Conservation (phyloP, 169 alveolate genomes). For the Plasmodium berghei region DNA sequence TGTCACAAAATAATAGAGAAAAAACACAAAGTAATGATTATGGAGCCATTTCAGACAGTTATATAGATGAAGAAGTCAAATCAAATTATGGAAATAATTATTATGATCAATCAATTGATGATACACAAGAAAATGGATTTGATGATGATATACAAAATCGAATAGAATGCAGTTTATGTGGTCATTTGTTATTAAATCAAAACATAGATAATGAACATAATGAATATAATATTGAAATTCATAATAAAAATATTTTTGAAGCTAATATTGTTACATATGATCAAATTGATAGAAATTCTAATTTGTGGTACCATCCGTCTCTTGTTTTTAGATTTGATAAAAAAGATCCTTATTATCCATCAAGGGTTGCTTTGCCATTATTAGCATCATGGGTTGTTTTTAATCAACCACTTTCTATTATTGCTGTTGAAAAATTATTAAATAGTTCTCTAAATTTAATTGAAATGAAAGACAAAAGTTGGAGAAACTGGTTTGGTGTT, state of each 20-base stretch:
- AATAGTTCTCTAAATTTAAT: conserved; percentile 56
- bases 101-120: conserved; percentile 31
- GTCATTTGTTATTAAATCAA: conserved; percentile 85
- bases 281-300: conserved; percentile 89
- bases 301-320: conserved; percentile 92
- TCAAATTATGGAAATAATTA: conserved; percentile 34
- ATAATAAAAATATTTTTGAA: conserved; percentile 79
- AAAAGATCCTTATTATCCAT: conserved; percentile 92
- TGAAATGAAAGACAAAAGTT: conserved; percentile 64
- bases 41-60: background rate
- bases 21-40: no score
- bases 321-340: conserved; percentile 91
- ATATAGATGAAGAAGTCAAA: conserved; percentile 9
- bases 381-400: conserved; percentile 91
- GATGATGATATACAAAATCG: conserved; percentile 72
- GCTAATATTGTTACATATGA: conserved; percentile 86
- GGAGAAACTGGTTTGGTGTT: conserved; percentile 77
- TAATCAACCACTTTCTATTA: conserved; percentile 90
- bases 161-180: conserved; percentile 85
- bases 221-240: conserved; percentile 73
- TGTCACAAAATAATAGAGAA: background rate
- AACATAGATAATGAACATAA: conserved; percentile 64
- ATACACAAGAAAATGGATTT: conserved; percentile 17
- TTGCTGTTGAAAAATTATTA: conserved; percentile 85
- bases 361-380: conserved; percentile 91